Evolutionary conservation across 257 asterid genomes (phyloP).

Genomic region (Gentiana dahurica): DNA sequence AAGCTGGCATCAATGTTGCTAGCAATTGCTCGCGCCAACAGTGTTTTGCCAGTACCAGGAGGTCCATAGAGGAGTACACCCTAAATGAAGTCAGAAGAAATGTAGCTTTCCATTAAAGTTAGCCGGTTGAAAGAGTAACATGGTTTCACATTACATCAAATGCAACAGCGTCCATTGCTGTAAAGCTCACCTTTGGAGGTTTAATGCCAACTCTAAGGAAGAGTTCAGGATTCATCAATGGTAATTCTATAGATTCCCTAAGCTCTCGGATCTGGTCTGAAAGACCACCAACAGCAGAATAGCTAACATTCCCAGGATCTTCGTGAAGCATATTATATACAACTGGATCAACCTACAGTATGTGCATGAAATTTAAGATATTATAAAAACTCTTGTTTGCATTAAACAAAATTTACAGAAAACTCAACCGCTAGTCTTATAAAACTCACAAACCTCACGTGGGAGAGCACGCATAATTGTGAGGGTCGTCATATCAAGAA

Average conservation of each 20-base stretch:
- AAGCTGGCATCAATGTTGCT: conserved; percentile 96
- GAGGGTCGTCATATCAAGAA: conserved; percentile 95
- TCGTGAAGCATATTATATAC: conserved; percentile 98
- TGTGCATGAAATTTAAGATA: conserved; percentile 13
- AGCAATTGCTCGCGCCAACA: conserved; percentile 95
- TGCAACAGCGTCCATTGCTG: neutral
- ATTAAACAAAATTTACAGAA: neutral
- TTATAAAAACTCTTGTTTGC: neutral
- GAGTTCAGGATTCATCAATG: conserved; percentile 95
- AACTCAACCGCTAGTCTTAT: neutral
- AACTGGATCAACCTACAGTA: conserved; percentile 82
- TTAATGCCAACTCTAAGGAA: conserved; percentile 88
- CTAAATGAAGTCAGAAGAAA: conserved; percentile 20
- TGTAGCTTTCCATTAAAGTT: neutral
- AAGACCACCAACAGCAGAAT: conserved; percentile 95
- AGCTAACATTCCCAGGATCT: conserved; percentile 93
- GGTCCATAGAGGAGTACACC: conserved; percentile 98
- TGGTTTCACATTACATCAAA: neutral
- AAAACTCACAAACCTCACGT: conserved; percentile 58
- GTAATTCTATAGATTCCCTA: conserved; percentile 88
- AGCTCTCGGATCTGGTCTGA: conserved; percentile 91
- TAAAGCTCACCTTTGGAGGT: conserved; percentile 71
- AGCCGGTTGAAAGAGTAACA: neutral
- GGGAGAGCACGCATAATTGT: conserved; percentile 98
- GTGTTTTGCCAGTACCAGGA: conserved; percentile 98